Base-by-base conservation (phyloP, 305 asterid species). In the Rubia balearica region DNA sequence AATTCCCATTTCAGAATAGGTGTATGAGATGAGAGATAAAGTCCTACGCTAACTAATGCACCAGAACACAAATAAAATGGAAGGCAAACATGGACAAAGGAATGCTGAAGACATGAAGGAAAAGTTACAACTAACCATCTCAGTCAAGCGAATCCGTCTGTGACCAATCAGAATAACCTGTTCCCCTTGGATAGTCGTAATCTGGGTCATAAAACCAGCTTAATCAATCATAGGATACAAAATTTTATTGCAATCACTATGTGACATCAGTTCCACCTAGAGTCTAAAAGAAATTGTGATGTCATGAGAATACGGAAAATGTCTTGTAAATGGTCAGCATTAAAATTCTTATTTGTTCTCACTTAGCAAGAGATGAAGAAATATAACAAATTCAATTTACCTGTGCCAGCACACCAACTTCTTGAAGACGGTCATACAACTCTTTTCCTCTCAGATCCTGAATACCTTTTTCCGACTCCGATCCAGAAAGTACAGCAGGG, bases 361-460 rank as follows among this genome's bases (percentile, higher is more conserved):
- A 16, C 43, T 3, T 24, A 36, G 45, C 43, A 60, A 64, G 63
- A 36, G 67, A 53, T 38, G 21, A 56, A 10, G 27, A 65, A 56
- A 61, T 57, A 6, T 55, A 61, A 19, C 56, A 53, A 59, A 8
- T 49, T 41, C 22, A 17, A 42, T 55, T 82, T 80, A 95, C 98
- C 99, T 95, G 98, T 67, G 96, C 98, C 57, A 95, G 88, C 59
- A 96, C 92, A 68, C 99, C 99, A 77, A 95, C 94, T 69, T 84
- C 96, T 79, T 88, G 98, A 77, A 95, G 96, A 71, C 97, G 96
- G 71, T 82, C 76, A 14, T 90, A 79, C 80, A 95, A 80, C 46
- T 90, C 96, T 82, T 90, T 90, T 71, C 99, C 99, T 79, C 90
- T 91, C 67, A 95, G 96, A 60, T 91, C 94, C 62, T 77, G 73